Evolutionary conservation across 495 filamentous ascomycete species (phyloP).

Genomic region (Lasiosphaeriaceae sp.): DNA sequence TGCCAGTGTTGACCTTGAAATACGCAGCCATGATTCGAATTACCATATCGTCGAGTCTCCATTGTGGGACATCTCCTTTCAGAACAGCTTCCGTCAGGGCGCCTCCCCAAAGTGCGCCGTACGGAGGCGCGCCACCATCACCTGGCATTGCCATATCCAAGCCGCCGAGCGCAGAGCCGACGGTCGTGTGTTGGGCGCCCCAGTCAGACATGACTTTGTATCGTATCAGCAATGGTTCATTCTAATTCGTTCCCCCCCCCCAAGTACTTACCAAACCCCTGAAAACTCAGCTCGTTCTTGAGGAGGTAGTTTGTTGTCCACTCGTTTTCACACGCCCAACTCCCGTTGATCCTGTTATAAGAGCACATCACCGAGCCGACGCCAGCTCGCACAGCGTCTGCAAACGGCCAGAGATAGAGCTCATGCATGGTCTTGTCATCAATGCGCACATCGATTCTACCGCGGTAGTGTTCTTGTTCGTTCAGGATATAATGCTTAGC

Average conservation of each 20-base stretch:
- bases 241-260: background rate
- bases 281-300: slow-evolving; percentile 53
- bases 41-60: slow-evolving; percentile 87
- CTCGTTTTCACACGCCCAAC: slow-evolving; percentile 41
- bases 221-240: background rate
- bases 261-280: slow-evolving; percentile 54
- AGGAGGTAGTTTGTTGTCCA: slow-evolving; percentile 47
- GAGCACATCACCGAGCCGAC: slow-evolving; percentile 61
- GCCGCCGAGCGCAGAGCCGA: slow-evolving; percentile 72
- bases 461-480: slow-evolving; percentile 41
- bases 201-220: slow-evolving; percentile 73
- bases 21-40: slow-evolving; percentile 81
- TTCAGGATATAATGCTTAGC: slow-evolving; percentile 58
- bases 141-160: slow-evolving; percentile 96
- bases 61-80: slow-evolving; percentile 69
- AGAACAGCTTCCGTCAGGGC: slow-evolving; percentile 71
- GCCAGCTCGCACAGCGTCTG: slow-evolving; percentile 57
- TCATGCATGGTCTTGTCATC: slow-evolving; percentile 66
- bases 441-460: slow-evolving; percentile 46
- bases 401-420: slow-evolving; percentile 69
- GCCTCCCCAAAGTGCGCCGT: slow-evolving; percentile 62
- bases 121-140: slow-evolving; percentile 56
- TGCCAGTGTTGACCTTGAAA: slow-evolving; percentile 77
- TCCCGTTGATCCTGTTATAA: slow-evolving; percentile 53
- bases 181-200: slow-evolving; percentile 81